A percentile compares a stretch with the other conserved stretches of the same genome.
phyloP scores from a whole-genome alignment of 148 eudicot species.

The Chenopodium album region DNA sequence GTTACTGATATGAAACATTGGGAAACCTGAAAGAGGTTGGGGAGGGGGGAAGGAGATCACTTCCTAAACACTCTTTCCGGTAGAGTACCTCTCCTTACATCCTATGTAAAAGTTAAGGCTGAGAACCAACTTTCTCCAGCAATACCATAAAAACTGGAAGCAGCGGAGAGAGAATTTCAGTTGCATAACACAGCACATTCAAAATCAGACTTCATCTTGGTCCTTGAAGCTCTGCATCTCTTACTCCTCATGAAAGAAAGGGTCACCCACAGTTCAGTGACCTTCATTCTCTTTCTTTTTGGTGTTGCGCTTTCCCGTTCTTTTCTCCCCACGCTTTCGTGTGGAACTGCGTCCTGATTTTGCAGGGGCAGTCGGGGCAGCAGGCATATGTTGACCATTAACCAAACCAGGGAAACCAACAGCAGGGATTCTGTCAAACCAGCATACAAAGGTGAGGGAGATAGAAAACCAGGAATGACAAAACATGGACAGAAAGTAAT shows the following conservation, averaged over 20 bases:
- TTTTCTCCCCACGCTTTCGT: conserved; percentile 39
- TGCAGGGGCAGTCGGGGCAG: conserved; percentile 43
- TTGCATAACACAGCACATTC: not conserved
- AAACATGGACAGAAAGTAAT: not conserved
- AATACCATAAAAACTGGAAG: not conserved
- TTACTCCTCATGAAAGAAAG: conserved; percentile 48
- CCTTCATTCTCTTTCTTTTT: conserved; percentile 45
- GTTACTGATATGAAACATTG: not conserved
- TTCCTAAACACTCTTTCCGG: not conserved
- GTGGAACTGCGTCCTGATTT: conserved; percentile 47
- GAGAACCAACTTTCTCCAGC: not conserved
- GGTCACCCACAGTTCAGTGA: conserved; percentile 21
- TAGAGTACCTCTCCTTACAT: conserved; percentile 10
- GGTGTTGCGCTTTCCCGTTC: conserved; percentile 51
- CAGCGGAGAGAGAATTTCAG: conserved; percentile 7
- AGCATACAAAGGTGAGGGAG: conserved; percentile 4
- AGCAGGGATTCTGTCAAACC: conserved; percentile 91
- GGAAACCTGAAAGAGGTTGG: not conserved
- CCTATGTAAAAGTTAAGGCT: not conserved
- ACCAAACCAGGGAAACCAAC: conserved; percentile 99
- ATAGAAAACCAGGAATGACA: not conserved
- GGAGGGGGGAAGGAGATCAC: not conserved
- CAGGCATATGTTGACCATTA: conserved; percentile 80
- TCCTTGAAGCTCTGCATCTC: conserved; percentile 79
- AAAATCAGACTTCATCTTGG: conserved; percentile 55